Evolutionary conservation across 495 filamentous ascomycete species (phyloP).

Genomic region (Coniosporium apollinis): DNA sequence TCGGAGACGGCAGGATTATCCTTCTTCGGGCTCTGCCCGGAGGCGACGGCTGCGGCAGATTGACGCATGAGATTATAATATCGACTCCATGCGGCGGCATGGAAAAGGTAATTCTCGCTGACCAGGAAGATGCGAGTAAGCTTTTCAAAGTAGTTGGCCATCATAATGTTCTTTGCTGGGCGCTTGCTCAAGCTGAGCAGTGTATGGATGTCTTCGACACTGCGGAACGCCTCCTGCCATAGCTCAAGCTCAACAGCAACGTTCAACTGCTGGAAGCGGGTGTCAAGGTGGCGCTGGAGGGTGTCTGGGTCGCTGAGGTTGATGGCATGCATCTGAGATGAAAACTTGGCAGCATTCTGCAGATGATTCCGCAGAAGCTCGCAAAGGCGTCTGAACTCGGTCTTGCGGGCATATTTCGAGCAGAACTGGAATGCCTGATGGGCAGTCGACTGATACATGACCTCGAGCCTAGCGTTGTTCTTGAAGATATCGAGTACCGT

Average conservation of each 20-base stretch:
- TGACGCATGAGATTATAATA: constrained; percentile 94
- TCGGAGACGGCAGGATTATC: constrained; percentile 84
- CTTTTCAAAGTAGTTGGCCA: constrained; percentile 99
- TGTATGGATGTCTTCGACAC: constrained; percentile 98
- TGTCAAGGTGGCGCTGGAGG: constrained; percentile 89
- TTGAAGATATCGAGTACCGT: constrained; percentile 95
- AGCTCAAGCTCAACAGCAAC: constrained; percentile 95
- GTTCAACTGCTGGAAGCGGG: constrained; percentile 95
- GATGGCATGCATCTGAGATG: constrained; percentile 96
- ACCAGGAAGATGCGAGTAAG: constrained; percentile 95
- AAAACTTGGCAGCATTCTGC: constrained; percentile 98
- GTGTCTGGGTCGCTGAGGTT: constrained; percentile 97
- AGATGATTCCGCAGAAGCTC: constrained; percentile 97
- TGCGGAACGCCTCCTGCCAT: constrained; percentile 98
- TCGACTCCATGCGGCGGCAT: constrained; percentile 89
- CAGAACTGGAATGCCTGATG: constrained; percentile 98
- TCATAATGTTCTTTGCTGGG: constrained; percentile 98
- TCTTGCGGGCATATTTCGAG: constrained; percentile 94
- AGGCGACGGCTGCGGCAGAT: constrained; percentile 67
- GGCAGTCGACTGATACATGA: constrained; percentile 96
- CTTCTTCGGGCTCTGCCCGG: constrained; percentile 75
- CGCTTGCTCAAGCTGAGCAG: constrained; percentile 96
- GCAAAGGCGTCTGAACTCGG: constrained; percentile 94
- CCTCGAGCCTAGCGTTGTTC: constrained; percentile 94
- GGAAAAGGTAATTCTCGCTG: constrained; percentile 98